Base-by-base conservation (phyloP, 345 rosid species). In the Rhodomyrtus tomentosa region DNA sequence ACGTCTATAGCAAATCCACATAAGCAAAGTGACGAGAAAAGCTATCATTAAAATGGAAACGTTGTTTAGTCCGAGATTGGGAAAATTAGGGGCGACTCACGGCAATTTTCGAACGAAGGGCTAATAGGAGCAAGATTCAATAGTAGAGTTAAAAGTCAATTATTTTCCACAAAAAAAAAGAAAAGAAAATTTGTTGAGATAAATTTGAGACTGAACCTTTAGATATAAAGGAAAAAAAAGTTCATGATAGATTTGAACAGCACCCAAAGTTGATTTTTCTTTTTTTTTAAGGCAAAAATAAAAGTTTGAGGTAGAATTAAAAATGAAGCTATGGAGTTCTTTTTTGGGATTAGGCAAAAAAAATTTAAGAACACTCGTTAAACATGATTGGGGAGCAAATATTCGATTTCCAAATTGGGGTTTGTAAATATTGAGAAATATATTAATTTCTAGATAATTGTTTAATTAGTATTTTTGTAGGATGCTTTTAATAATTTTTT, bases 171-270 rank as follows among this genome's bases (percentile, higher is more conserved):
- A 56, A 56, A 25, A 7, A 24, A 5, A 6, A 13, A 27, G 0
- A 40, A 6, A n/a, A n/a, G n/a, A n/a, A n/a, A n/a, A n/a, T n/a
- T n/a, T 40, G 2, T 27, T 0, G 1, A 27, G 4, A 18, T 1
- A 58, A 15, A 58, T 27, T 27, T 27, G 36, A 15, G 36, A 58
- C 13, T 15, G 15, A 58, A 13, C 1, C 1, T n/a, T n/a, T n/a
- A n/a, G 32, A 56, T 5, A 25, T 40, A 40, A 4, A 2, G 5
- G 5, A 38, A 55, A 55, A 25, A 56, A 12, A 12, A 56, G 62
- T 56, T n/a, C 14, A 3, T 7, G 0, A 2, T 7, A n/a, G 12
- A n/a, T 56, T n/a, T 56, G 1, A 29, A 25, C 1, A 11, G n/a
- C n/a, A n/a, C n/a, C n/a, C n/a, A n/a, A n/a, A n/a, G n/a, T n/a